Evolutionary conservation across 805 yeast species (phyloP).

Genomic region (Candida boleticola): DNA sequence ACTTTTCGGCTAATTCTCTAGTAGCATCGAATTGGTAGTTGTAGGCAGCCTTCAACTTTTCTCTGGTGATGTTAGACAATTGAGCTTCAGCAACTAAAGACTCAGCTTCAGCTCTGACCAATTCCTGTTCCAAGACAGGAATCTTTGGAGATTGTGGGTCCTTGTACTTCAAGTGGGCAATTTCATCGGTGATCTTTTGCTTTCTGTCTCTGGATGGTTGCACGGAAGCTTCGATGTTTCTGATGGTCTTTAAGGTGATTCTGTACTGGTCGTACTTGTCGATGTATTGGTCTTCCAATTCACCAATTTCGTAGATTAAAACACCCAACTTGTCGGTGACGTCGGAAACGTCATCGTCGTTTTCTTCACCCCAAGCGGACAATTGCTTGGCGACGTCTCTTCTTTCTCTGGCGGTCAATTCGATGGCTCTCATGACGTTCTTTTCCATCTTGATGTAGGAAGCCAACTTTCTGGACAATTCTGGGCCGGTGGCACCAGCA

Average conservation of each 20-base stretch:
- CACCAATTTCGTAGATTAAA: slow-evolving; percentile 77
- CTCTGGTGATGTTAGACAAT: slow-evolving; percentile 83
- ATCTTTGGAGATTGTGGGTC: slow-evolving; percentile 84
- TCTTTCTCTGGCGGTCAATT: slow-evolving; percentile 73
- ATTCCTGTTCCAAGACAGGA: slow-evolving; percentile 78
- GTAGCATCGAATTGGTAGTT: slow-evolving; percentile 82
- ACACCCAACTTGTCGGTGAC: slow-evolving; percentile 87
- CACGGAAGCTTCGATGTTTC: slow-evolving; percentile 84
- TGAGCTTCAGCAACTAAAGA: slow-evolving; percentile 90
- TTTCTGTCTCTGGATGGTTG: slow-evolving; percentile 88
- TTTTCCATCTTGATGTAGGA: slow-evolving; percentile 79
- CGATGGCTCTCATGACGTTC: slow-evolving; percentile 76
- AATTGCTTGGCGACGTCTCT: slow-evolving; percentile 80
- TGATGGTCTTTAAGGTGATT: slow-evolving; percentile 73
- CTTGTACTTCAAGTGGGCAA: slow-evolving; percentile 79
- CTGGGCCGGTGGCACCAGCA: slow-evolving; percentile 82
- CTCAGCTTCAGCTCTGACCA: slow-evolving; percentile 91
- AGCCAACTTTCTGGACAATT: slow-evolving; percentile 69
- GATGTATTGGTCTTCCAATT: slow-evolving; percentile 82
- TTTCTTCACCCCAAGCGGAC: slow-evolving; percentile 83
- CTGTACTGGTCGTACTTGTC: slow-evolving; percentile 86
- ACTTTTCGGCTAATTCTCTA: slow-evolving; percentile 82
- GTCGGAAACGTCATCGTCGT: slow-evolving; percentile 83
- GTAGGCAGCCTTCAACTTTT: slow-evolving; percentile 80
- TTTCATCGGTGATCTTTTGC: slow-evolving; percentile 80